A percentile compares a stretch with the other conserved stretches of the same genome.
These are phyloP conservation scores for Pseudogymnoascus sp. DNA, from an alignment of 2,329 filamentous ascomycete genomes.

Conservation along the genomic window DNA sequence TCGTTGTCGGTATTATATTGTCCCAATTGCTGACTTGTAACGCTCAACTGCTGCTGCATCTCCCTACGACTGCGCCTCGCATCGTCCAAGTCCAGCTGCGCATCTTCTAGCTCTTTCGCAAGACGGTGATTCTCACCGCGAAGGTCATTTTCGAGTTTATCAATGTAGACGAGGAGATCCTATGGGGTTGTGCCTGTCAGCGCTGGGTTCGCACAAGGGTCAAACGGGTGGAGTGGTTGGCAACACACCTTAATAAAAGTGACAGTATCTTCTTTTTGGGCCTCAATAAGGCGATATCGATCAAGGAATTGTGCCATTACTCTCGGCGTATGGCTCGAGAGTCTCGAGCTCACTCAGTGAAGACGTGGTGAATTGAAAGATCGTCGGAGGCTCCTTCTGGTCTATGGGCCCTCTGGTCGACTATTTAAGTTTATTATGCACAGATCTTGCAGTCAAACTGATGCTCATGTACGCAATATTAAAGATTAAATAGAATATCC, in stretches of 20 bases:
- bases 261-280: not conserved
- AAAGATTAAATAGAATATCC: slow-evolving; percentile 3
- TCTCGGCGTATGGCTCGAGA: not conserved
- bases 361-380: not conserved
- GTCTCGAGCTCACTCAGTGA: not conserved
- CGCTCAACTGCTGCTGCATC: slow-evolving; percentile 39
- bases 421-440: slow-evolving; percentile 7
- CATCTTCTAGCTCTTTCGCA: slow-evolving; percentile 34
- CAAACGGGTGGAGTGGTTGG: not conserved
- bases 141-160: slow-evolving; percentile 36
- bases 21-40: slow-evolving; percentile 31
- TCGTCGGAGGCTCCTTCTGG: not conserved
- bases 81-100: slow-evolving; percentile 43
- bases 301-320: slow-evolving; percentile 5
- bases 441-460: not conserved
- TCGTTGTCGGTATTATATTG: slow-evolving; percentile 34
- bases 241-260: slow-evolving; percentile 9
- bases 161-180: slow-evolving; percentile 41
- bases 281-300: slow-evolving; percentile 5
- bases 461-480: not conserved
- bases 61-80: slow-evolving; percentile 41
- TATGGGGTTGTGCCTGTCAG: slow-evolving; percentile 19
- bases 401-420: not conserved
- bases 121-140: slow-evolving; percentile 38
- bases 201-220: not conserved